Evolutionary conservation across 495 filamentous ascomycete genomes (phyloP), one percentile per base, ranked within the genome.

Genomic region (Penicillium antarcticum): DNA sequence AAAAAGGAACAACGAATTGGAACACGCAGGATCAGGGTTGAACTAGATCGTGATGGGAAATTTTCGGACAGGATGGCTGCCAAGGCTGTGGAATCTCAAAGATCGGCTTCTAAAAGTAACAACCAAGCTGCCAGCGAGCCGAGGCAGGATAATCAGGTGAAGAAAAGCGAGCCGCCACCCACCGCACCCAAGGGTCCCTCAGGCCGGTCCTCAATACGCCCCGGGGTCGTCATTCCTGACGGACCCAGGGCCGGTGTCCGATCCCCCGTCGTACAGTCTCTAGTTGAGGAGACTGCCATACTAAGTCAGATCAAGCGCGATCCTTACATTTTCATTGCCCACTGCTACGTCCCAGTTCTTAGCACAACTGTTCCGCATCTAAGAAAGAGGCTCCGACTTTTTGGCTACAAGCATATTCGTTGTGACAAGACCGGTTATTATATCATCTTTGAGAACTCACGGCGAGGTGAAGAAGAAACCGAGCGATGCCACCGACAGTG

Each of bases 321-420:
- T 52, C 94, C 94, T 0, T 97, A 95, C 65, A 86, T 97, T n/a
- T 96, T 96, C 67, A 86, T 99, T 38, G 81, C 88, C 10, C 81
- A 89, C 52, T 82, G 84, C 45, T 88, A 87, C 45, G 91, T 99
- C 3, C 95, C 94, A 14, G 88, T 94, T n/a, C 83, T 95, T 62
- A 76, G 79, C 6, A 80, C 87, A 3, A 96, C 91, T 2, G 78
- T 96, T 37, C 78, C 82, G 2, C 94, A 99, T 68, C 74, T 99
- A 68, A 86, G 86, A 68, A 92, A 90, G 67, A 83, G 92, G 18
- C 73, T 97, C 24, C 91, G 89, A 63, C 78, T 82, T 13, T 95
- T 84, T 63, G 69, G 80, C 45, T 87, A 89, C 67, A 85, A 86
- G 48, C 80, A 87, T 44, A 87, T 97, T 45, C 79, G 89, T 35